Evolutionary conservation across 2,329 filamentous ascomycete species (phyloP), one percentile per base, ranked within the genome.

Genomic region (Fusarium sp.): DNA sequence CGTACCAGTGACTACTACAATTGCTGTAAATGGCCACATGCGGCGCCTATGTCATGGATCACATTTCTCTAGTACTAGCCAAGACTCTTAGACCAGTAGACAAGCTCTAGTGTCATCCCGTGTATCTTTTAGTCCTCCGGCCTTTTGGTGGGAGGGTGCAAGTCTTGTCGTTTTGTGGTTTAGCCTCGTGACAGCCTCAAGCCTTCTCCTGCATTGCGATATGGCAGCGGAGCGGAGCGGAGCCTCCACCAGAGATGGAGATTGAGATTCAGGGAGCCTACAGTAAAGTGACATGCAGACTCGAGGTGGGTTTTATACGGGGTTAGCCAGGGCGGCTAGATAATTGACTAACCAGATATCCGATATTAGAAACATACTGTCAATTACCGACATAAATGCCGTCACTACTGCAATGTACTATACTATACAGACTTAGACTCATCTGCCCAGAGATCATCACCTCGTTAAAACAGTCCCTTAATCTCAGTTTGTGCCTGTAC

Each of bases 261-360:
- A 24, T 24, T 24, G 22, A 24, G 24, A 57, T 36, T 51, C 34
- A 28, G 34, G 22, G 45, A 31, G 40, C 53, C 45, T 59, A 49
- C 31, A 46, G 13, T 15, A 14, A 24, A 46, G 13, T 15, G 22
- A 24, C 39, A 28, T 34, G 20, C 20, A 42, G 20, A 20, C 22
- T 50, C 28, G 7, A 48, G 15, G n/a, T 56, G 34, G 58, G 14
- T 40, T 70, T 64, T 57, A 34, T 48, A 46, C 38, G 50, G 58
- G 33, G 20, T 51, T 54, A 42, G 14, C 26, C 20, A 49, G 7
- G 45, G 58, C 53, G 66, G 63, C 39, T 70, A 63, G n/a, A 44
- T 39, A 42, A 18, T 14, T 5, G 20, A 34, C 26, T 17, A 43
- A 7, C 15, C 6, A 18, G 39, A 40, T 49, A 22, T 48, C 22